Conservation (phyloP, 2,329 filamentous ascomycete species). For the Beauveria caledonica region DNA sequence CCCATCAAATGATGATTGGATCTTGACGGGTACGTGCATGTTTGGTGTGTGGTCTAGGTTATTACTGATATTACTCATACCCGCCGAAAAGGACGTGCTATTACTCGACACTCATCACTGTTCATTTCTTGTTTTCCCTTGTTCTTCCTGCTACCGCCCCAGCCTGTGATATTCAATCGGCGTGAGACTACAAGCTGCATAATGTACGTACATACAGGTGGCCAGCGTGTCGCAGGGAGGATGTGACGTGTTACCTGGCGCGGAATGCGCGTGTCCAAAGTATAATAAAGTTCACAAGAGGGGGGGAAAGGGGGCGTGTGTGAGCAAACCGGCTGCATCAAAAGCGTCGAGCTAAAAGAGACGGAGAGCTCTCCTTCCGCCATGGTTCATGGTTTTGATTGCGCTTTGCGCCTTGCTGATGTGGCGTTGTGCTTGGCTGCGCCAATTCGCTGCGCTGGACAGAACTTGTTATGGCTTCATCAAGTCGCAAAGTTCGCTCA, state of each 20-base stretch:
- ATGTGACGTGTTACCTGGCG: conserved; percentile 9
- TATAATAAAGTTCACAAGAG: not conserved
- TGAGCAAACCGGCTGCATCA: not conserved
- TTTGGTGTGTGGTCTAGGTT: not conserved
- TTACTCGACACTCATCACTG: not conserved
- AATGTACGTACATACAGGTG: no score
- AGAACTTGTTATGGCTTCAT: no score
- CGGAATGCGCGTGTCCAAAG: conserved; percentile 1
- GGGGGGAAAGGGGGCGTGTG: not conserved
- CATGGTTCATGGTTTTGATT: no score
- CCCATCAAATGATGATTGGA: no score
- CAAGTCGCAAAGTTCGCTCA: no score
- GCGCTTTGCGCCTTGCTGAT: no score
- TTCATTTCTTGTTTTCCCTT: no score
- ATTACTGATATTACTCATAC: not conserved
- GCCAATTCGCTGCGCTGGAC: no score
- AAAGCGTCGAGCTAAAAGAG: not conserved
- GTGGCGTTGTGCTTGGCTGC: no score
- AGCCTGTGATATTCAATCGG: not conserved
- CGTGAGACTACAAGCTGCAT: no score
- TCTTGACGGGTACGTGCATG: conserved; percentile 1
- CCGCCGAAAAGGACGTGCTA: not conserved
- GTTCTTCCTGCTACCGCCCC: no score
- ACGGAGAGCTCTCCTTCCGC: no score
- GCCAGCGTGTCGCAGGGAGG: not conserved